Base-by-base conservation (phyloP, 164 flowering plant genomes). In the Cinnamomum micranthum region DNA sequence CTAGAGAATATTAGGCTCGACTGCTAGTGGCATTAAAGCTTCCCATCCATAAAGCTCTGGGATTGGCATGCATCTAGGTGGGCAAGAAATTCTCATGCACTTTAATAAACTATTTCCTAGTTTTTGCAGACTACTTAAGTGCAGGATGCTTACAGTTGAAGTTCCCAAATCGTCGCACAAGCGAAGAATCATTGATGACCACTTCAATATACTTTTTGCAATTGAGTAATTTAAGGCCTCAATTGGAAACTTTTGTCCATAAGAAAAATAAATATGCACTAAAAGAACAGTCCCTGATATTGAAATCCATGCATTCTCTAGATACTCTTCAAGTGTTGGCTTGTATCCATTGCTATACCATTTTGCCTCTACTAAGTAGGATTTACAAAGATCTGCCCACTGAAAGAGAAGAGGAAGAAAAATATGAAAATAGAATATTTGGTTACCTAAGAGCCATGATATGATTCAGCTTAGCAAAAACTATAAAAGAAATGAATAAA, bases 201-300 rank as follows among this genome's bases (percentile, higher is more conserved):
- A 17, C 10, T 22, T 20, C 2, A 63, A 3, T 19, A n/a, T 13
- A 6, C n/a, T 7, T 20, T 4, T 4, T 63, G 12, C 23, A 20
- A 0, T 23, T 20, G n/a, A 1, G 10, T 2, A n/a, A 23, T 63
- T 2, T 63, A 63, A 5, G 17, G 23, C 28, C 66, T 63, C 28
- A 9, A 4, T 63, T 22, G 24, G 17, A 6, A 63, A 3, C 66
- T 63, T 63, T 1, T 20, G 66, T 17, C 23, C 12, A 9, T 10
- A 15, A 20, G 25, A 11, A 7, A 63, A 17, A 63, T 63, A 63
- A 2, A 10, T 6, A 23, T 63, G 66, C 10, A 22, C 25, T 9
- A 63, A 23, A 9, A 63, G 2, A 23, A 63, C 22, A 63, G n/a
- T 19, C n/a, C 6, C 66, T 19, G 81, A 66, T 1, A 86, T 63